Percentiles rank a stretch among this genome's conserved stretches.
These are phyloP conservation scores for Anaeromyces robustus DNA, from an alignment of 192 early-diverging fungal species.

Conservation along the genomic window DNA sequence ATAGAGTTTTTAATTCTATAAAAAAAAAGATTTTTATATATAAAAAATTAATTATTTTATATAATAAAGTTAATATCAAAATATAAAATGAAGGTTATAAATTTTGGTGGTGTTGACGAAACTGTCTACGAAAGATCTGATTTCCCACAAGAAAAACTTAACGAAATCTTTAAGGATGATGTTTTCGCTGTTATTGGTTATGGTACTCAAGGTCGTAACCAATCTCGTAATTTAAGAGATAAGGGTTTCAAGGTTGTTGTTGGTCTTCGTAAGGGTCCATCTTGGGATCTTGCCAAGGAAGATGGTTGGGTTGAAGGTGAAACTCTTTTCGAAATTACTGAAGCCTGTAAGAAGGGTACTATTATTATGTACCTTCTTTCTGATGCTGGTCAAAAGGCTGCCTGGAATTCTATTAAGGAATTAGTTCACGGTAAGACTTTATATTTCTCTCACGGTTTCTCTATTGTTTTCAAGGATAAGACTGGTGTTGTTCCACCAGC, in stretches of 20 bases:
- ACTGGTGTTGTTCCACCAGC: conserved; percentile 78
- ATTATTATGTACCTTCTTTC: conserved; percentile 68
- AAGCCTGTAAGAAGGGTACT: conserved; percentile 77
- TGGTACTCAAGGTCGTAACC: conserved; percentile 87
- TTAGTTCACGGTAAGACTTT: conserved; percentile 91
- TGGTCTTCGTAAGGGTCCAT: conserved; percentile 76
- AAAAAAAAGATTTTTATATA: too few relatives aligned
- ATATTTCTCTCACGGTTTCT: conserved; percentile 96
- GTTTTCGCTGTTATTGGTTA: conserved; percentile 84
- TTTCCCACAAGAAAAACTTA: conserved; percentile 77
- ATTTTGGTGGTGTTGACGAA: conserved; percentile 87
- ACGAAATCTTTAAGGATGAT: conserved; percentile 83
- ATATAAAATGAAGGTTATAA: conserved; percentile 90
- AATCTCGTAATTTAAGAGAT: conserved; percentile 87
- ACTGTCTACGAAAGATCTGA: conserved; percentile 87
- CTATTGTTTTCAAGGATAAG: conserved; percentile 80
- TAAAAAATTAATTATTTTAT: too few relatives aligned
- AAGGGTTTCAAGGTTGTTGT: conserved; percentile 93
- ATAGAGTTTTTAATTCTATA: too few relatives aligned
- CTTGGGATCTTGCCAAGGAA: conserved; percentile 77
- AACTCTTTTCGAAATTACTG: conserved; percentile 83
- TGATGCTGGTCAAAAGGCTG: conserved; percentile 85
- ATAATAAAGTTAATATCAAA: too few relatives aligned
- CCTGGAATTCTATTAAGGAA: conserved; percentile 74
- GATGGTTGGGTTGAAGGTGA: conserved; percentile 95